These are phyloP conservation scores for Tolypocladium tropicale DNA, from an alignment of 2,329 filamentous ascomycete genomes.

Conservation along the genomic window DNA sequence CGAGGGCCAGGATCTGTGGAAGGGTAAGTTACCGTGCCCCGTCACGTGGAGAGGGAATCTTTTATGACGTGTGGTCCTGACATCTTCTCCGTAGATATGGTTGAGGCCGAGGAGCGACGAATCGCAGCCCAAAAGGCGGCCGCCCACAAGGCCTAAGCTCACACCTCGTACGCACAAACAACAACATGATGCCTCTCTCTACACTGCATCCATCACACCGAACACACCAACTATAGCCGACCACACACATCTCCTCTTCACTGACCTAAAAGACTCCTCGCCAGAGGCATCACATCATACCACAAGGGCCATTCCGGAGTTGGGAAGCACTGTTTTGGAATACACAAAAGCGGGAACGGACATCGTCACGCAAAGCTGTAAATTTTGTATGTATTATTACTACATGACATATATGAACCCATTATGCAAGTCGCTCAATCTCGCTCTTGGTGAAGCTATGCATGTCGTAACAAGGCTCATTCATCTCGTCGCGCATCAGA, in stretches of 20 bases:
- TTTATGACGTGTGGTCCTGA: background rate
- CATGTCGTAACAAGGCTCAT: background rate
- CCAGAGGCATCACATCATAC: background rate
- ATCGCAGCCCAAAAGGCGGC: slow-evolving; percentile 30
- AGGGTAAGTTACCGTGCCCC: slow-evolving; percentile 40
- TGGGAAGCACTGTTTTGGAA: background rate
- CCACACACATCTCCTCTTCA: slow-evolving; percentile 1
- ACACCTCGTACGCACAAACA: background rate
- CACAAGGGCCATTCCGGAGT: background rate
- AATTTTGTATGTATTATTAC: background rate
- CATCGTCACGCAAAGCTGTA: background rate
- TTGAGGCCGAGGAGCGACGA: slow-evolving; percentile 64
- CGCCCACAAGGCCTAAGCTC: slow-evolving; percentile 9
- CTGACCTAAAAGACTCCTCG: background rate
- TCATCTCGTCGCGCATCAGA: background rate
- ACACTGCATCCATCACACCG: background rate
- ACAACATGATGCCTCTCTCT: background rate
- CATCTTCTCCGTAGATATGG: slow-evolving; percentile 52
- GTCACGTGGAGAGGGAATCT: background rate
- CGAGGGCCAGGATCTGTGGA: slow-evolving; percentile 88
- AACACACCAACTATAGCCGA: no score
- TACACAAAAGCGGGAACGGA: background rate
- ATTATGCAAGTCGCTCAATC: background rate
- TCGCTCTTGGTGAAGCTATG: background rate
- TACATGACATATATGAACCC: background rate